These are phyloP conservation scores for Rhododendron ferrugineum DNA, from an alignment of 148 eudicot genomes.

Conservation along the genomic window DNA sequence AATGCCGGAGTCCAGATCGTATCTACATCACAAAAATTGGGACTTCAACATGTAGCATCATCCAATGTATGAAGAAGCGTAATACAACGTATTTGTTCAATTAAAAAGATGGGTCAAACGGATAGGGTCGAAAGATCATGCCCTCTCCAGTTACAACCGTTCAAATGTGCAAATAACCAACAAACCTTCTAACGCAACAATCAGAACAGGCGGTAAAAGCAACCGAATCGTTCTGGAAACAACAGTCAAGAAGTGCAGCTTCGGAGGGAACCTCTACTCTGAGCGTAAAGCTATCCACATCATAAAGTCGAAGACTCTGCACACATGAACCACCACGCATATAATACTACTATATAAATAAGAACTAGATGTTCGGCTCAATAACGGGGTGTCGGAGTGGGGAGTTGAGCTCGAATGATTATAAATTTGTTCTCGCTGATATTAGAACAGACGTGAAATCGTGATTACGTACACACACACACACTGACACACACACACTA, in stretches of 20 bases:
- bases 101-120: background rate
- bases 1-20: conserved; percentile 59
- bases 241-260: conserved; percentile 72
- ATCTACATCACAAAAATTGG: conserved; percentile 34
- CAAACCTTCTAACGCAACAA: conserved; percentile 61
- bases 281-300: conserved; percentile 45
- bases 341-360: background rate
- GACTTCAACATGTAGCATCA: background rate
- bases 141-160: background rate
- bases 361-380: no score
- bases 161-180: background rate
- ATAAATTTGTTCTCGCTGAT: no score
- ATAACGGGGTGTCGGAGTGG: no score
- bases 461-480: background rate
- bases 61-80: background rate
- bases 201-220: conserved; percentile 57
- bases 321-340: background rate
- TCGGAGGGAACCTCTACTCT: conserved; percentile 48
- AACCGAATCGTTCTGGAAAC: conserved; percentile 49
- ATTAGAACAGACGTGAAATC: background rate
- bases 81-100: background rate
- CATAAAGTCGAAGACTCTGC: conserved; percentile 66
- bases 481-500: no score
- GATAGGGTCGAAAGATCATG: background rate
- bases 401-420: no score